Conservation (phyloP, 1,284 basidiomycete species). For the Phellopilus nigrolimitatus region DNA sequence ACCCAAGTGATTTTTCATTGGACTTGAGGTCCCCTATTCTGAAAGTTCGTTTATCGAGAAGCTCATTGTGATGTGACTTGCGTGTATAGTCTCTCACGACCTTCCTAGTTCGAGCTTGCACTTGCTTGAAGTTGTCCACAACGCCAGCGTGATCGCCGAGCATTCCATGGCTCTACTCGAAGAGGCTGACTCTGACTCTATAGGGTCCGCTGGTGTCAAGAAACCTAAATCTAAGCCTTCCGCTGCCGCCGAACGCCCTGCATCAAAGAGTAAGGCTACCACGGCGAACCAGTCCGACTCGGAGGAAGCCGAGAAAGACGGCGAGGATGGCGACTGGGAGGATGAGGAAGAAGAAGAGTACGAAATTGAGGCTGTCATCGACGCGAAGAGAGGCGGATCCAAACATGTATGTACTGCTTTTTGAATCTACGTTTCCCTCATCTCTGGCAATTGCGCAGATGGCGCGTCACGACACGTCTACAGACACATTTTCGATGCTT, state of each 20-base stretch:
- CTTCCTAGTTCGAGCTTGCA: background rate
- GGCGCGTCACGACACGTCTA: background rate
- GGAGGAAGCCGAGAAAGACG: conserved; percentile 24
- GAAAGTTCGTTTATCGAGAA: too few species aligned
- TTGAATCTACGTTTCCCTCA: background rate
- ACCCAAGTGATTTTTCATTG: too few species aligned
- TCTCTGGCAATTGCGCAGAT: background rate
- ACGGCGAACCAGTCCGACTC: conserved; percentile 24
- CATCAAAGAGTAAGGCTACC: conserved; percentile 19
- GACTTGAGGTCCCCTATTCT: too few species aligned
- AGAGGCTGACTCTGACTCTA: conserved; percentile 24
- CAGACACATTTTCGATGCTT: background rate
- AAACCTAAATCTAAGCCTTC: conserved; percentile 19
- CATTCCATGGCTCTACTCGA: conserved; percentile 1
- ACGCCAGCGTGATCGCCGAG: background rate
- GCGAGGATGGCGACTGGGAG: conserved; percentile 22
- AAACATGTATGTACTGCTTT: conserved; percentile 16
- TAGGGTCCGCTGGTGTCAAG: conserved; percentile 24
- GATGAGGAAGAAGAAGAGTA: conserved; percentile 52
- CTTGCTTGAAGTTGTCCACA: background rate
- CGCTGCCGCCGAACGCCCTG: conserved; percentile 20
- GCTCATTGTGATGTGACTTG: too few species aligned
- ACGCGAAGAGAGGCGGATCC: conserved; percentile 58
- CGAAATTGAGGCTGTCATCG: conserved; percentile 70
- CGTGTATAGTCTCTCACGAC: background rate